A percentile compares a stretch with the other conserved stretches of the same genome.
These are phyloP conservation scores for Aspergillus olivimuriae DNA, from an alignment of 495 filamentous ascomycete genomes.

Conservation along the genomic window DNA sequence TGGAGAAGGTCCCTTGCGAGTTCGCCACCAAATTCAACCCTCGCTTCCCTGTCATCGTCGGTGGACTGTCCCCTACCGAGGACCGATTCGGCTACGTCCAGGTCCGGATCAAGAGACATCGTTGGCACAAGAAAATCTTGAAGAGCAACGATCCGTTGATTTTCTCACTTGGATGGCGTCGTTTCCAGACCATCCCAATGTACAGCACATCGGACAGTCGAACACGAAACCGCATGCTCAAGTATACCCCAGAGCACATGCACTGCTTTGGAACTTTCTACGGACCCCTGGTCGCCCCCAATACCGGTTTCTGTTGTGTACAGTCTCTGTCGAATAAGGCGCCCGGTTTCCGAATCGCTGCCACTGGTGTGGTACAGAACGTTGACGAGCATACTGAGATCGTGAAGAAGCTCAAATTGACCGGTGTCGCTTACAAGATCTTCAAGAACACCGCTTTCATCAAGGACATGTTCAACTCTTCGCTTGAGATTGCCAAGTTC, in stretches of 20 bases:
- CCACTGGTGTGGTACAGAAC: slow-evolving; percentile 84
- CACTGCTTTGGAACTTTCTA: slow-evolving; percentile 96
- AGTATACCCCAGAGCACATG: slow-evolving; percentile 97
- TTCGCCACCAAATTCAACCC: slow-evolving; percentile 86
- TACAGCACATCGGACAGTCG: slow-evolving; percentile 93
- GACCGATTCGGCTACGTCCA: slow-evolving; percentile 94
- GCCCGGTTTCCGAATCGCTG: slow-evolving; percentile 88
- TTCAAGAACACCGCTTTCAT: slow-evolving; percentile 99
- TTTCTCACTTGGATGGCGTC: slow-evolving; percentile 94
- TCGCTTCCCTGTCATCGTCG: slow-evolving; percentile 77
- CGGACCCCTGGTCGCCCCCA: slow-evolving; percentile 88
- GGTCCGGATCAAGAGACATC: slow-evolving; percentile 89
- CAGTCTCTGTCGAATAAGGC: slow-evolving; percentile 84
- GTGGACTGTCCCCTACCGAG: slow-evolving; percentile 84
- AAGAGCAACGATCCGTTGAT: slow-evolving; percentile 97
- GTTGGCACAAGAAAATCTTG: slow-evolving; percentile 98
- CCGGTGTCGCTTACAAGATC: slow-evolving; percentile 88
- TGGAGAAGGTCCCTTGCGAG: slow-evolving; percentile 84
- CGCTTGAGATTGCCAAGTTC: slow-evolving; percentile 94
- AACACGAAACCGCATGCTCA: slow-evolving; percentile 92
- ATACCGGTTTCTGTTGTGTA: slow-evolving; percentile 90
- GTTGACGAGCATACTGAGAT: slow-evolving; percentile 94
- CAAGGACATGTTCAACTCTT: slow-evolving; percentile 93
- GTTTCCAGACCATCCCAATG: slow-evolving; percentile 87
- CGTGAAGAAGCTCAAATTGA: slow-evolving; percentile 97